Evolutionary conservation across 345 rosid species (phyloP).

Genomic region (Adansonia digitata): DNA sequence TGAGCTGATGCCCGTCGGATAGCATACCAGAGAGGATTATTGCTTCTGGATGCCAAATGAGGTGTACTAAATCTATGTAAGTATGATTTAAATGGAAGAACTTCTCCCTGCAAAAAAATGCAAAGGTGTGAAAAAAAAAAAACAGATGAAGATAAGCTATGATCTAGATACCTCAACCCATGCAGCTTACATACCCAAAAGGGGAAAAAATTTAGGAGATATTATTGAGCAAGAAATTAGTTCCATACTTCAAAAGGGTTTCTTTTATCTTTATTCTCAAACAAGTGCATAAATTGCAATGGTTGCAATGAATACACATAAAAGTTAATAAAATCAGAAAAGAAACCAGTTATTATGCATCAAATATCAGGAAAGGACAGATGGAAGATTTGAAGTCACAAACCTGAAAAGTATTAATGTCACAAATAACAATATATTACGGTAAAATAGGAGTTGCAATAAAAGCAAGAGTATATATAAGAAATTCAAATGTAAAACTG

Average conservation of each 20-base stretch:
- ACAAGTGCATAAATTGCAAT: background rate
- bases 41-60: slow-evolving; percentile 71
- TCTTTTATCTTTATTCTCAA: background rate
- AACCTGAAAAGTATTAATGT: background rate
- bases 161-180: background rate
- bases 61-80: slow-evolving; percentile 83
- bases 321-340: background rate
- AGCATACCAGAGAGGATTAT: slow-evolving; percentile 83
- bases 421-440: background rate
- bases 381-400: background rate
- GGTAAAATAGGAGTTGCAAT: background rate
- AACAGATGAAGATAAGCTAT: slow-evolving; percentile 6
- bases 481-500: background rate
- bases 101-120: slow-evolving; percentile 50
- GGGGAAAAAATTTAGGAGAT: background rate
- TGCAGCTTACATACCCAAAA: background rate
- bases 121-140: background rate
- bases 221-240: background rate
- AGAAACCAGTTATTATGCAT: background rate
- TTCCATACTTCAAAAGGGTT: background rate
- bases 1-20: slow-evolving; percentile 91
- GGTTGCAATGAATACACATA: background rate
- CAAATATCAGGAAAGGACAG: background rate
- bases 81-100: slow-evolving; percentile 72
- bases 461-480: background rate